Evolutionary conservation across 2,329 filamentous ascomycete genomes (phyloP).

Genomic region (Cytospora piceicola): DNA sequence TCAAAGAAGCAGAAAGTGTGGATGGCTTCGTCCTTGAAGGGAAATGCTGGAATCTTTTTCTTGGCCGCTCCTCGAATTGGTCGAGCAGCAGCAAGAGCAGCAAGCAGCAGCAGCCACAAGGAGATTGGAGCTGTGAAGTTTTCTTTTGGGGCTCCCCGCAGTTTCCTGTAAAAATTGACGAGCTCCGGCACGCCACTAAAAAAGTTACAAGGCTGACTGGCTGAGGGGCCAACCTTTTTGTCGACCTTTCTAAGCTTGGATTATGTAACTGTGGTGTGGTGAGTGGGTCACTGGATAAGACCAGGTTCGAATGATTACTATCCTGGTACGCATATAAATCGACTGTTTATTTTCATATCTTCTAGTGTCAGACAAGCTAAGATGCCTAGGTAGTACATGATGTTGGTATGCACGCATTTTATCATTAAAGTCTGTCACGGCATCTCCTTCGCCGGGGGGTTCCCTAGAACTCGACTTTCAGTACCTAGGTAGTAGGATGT

Average conservation of each 20-base stretch:
- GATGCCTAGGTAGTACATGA: too few species aligned
- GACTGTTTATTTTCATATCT: neutral
- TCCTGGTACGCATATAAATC: neutral
- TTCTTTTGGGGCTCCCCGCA: slow-evolving; percentile 22
- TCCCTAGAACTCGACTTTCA: neutral
- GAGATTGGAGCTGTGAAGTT: slow-evolving; percentile 22
- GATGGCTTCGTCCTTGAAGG: neutral
- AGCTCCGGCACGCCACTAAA: slow-evolving; percentile 22
- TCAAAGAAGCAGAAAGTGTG: neutral
- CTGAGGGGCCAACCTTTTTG: slow-evolving; percentile 13
- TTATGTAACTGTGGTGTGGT: slow-evolving; percentile 3
- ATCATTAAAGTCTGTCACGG: neutral
- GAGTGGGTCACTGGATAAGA: neutral
- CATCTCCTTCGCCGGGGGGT: neutral
- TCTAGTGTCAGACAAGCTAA: neutral
- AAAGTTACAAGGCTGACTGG: slow-evolving; percentile 16
- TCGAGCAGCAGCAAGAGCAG: slow-evolving; percentile 3
- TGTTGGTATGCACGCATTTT: neutral
- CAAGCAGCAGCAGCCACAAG: slow-evolving; percentile 6
- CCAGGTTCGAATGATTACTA: neutral
- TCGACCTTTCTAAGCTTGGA: neutral
- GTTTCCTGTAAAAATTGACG: slow-evolving; percentile 22
- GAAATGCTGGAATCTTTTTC: neutral
- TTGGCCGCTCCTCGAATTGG: slow-evolving; percentile 12
- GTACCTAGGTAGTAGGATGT: too few species aligned